Evolutionary conservation across 2,329 filamentous ascomycete species (phyloP).

Genomic region (Cercospora brassicicola): DNA sequence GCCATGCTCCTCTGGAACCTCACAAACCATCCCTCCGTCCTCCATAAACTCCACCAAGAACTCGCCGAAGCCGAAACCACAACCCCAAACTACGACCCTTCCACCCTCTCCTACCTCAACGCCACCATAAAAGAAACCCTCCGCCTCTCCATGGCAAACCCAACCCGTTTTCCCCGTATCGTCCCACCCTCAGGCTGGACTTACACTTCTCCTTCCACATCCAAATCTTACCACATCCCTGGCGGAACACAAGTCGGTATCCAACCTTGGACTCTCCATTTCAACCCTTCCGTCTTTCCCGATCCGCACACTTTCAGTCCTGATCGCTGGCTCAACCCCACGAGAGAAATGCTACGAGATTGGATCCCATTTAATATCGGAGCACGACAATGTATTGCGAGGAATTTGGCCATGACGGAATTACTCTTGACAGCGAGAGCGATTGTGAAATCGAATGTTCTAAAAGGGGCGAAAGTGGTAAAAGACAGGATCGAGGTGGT

Average conservation of each 20-base stretch:
- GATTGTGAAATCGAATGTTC: background rate
- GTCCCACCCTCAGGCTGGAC: background rate
- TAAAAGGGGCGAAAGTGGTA: background rate
- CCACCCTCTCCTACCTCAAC: background rate
- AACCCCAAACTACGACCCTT: background rate
- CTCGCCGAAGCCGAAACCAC: background rate
- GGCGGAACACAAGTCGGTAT: background rate
- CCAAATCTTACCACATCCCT: background rate
- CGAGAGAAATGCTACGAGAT: background rate
- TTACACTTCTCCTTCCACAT: background rate
- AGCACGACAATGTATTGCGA: background rate
- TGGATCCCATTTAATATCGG: background rate
- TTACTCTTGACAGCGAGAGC: background rate
- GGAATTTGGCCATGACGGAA: background rate
- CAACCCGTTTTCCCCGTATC: background rate
- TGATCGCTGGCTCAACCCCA: background rate
- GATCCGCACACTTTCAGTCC: background rate
- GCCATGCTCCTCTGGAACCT: background rate
- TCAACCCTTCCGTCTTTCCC: background rate
- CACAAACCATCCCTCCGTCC: background rate
- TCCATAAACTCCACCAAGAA: background rate
- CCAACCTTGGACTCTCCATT: background rate
- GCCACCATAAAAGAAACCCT: background rate
- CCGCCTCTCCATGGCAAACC: background rate
- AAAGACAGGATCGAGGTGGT: background rate